Conservation (phyloP, 345 rosid species). For the Eucalyptus pauciflora region DNA sequence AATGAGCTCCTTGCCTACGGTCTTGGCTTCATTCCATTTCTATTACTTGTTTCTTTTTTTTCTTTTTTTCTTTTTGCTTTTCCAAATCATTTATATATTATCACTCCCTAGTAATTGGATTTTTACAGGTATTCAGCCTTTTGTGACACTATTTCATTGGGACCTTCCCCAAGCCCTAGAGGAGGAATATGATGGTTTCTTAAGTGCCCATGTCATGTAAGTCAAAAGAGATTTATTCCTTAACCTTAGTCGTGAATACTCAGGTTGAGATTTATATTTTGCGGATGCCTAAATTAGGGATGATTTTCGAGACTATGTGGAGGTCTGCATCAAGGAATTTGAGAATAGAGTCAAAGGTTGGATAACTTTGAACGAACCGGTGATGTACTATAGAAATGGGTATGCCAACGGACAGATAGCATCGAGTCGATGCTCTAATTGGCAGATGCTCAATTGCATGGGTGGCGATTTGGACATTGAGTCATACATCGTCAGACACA, state of each 20-base stretch:
- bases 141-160: conserved; percentile 18
- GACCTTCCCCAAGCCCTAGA: conserved; percentile 20
- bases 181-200: conserved; percentile 12
- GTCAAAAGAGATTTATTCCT: neutral
- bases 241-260: neutral
- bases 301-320: neutral
- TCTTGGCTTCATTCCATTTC: neutral
- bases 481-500: conserved; percentile 29
- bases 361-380: no score
- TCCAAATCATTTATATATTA: neutral
- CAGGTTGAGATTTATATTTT: neutral
- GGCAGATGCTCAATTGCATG: conserved; percentile 2
- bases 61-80: neutral
- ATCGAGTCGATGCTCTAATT: no score
- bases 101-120: neutral
- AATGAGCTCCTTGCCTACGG: conserved; percentile 38
- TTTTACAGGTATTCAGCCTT: conserved; percentile 11
- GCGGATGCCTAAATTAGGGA: neutral
- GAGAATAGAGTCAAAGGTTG: no score
- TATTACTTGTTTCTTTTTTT: neutral
- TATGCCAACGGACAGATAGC: no score
- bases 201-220: conserved; percentile 12
- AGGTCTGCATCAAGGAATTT: no score
- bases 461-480: conserved; percentile 32
- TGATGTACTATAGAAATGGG: no score